Conservation (phyloP, 2,329 filamentous ascomycete genomes). For the Aspergillus sp. region DNA sequence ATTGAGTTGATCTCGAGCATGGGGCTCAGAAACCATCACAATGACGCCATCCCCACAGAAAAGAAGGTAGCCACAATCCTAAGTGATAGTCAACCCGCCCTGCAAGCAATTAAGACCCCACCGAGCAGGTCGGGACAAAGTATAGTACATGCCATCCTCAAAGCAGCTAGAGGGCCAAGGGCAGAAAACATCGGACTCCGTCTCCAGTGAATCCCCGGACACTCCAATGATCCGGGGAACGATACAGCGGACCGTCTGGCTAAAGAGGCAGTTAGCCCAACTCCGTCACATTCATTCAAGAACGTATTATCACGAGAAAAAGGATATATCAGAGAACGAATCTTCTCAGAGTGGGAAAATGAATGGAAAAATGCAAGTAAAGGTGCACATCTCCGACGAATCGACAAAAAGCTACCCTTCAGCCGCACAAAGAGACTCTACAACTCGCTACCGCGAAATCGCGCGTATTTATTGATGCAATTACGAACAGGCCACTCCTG, state of each 20-base stretch:
- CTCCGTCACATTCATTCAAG: not conserved
- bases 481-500: constrained; percentile 16
- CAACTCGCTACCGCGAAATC: constrained; percentile 9
- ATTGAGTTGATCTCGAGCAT: constrained; percentile 4
- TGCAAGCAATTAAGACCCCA: constrained; percentile 4
- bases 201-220: not conserved
- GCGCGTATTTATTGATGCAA: constrained; percentile 14
- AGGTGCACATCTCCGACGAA: constrained; percentile 6
- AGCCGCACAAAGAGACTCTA: constrained; percentile 7
- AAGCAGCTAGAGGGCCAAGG: constrained; percentile 1
- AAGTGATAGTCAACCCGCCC: constrained; percentile 11
- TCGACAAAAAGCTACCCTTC: constrained; percentile 4
- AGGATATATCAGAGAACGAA: not conserved
- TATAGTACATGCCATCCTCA: constrained; percentile 6
- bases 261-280: not conserved
- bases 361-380: constrained; percentile 10
- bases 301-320: not conserved
- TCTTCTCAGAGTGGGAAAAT: constrained; percentile 3
- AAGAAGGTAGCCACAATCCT: constrained; percentile 10
- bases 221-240: not conserved
- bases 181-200: not conserved
- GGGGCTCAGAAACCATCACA: not conserved
- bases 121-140: constrained; percentile 2
- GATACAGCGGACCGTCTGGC: not conserved
- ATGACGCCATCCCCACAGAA: not conserved